A percentile compares a stretch with the other conserved stretches of the same genome.
These are phyloP conservation scores for Sporothrix variecibatus DNA, from an alignment of 2,329 filamentous ascomycete genomes.

Conservation along the genomic window DNA sequence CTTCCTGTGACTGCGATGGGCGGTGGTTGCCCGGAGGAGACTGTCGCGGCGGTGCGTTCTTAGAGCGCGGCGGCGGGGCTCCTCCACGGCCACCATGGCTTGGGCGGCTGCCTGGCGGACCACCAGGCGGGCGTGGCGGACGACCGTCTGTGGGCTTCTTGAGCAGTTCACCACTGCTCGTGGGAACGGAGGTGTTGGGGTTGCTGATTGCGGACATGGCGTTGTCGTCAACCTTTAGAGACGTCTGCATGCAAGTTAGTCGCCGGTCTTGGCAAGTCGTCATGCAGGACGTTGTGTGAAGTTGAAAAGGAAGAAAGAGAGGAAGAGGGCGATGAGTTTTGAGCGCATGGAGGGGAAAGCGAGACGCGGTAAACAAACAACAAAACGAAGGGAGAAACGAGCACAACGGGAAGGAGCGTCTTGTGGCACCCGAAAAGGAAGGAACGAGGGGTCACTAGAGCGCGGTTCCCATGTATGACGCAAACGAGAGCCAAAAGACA, in stretches of 20 bases:
- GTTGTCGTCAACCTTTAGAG: slow-evolving; percentile 66
- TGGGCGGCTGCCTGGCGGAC: slow-evolving; percentile 29
- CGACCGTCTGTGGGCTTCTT: slow-evolving; percentile 1
- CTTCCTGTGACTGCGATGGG: slow-evolving; percentile 66
- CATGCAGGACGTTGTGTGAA: slow-evolving; percentile 22
- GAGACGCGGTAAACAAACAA: slow-evolving; percentile 35
- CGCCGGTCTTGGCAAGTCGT: background rate
- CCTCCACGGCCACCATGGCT: slow-evolving; percentile 43
- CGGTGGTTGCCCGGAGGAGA: slow-evolving; percentile 52
- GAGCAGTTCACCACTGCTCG: slow-evolving; percentile 30
- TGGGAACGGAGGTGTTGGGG: background rate
- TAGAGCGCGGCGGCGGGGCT: slow-evolving; percentile 46
- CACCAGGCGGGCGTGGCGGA: slow-evolving; percentile 35
- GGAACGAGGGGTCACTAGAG: slow-evolving; percentile 17
- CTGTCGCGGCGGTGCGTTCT: slow-evolving; percentile 54
- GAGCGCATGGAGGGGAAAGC: slow-evolving; percentile 30
- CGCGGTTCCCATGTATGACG: slow-evolving; percentile 8
- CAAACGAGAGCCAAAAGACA: slow-evolving; percentile 8
- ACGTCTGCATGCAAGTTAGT: slow-evolving; percentile 53
- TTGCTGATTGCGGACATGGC: slow-evolving; percentile 28
- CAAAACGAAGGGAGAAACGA: background rate
- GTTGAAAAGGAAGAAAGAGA: slow-evolving; percentile 10
- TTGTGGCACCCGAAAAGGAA: slow-evolving; percentile 3
- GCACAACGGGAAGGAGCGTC: slow-evolving; percentile 15
- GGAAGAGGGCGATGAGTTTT: background rate